These are phyloP conservation scores for Nicotiana otophora DNA, from an alignment of 257 asterid genomes.

Conservation along the genomic window DNA sequence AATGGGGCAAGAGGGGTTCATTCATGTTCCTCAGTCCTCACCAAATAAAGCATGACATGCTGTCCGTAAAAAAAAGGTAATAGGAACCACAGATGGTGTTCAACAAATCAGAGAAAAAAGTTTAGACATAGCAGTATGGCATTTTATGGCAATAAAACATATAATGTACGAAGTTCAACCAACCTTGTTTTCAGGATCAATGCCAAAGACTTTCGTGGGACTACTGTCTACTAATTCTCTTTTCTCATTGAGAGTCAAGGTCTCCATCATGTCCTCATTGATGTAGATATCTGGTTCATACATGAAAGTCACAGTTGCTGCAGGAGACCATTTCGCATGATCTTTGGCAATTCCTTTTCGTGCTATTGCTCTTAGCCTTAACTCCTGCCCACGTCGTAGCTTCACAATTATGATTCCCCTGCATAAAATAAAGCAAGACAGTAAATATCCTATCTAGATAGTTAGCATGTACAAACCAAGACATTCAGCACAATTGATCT, in stretches of 20 bases:
- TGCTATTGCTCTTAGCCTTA: conserved; percentile 88
- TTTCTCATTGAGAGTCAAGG: conserved; percentile 55
- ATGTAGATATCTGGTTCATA: conserved; percentile 88
- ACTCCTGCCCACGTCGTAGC: conserved; percentile 96
- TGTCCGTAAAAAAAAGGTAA: not conserved
- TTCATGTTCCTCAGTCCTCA: not conserved
- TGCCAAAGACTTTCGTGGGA: conserved; percentile 88
- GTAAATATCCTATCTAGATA: not conserved
- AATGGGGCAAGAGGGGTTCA: not conserved
- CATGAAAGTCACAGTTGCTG: conserved; percentile 98
- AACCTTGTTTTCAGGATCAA: conserved; percentile 62
- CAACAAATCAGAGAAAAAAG: not conserved
- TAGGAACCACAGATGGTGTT: not conserved
- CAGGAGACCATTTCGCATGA: conserved; percentile 99
- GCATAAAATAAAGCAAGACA: conserved; percentile 4
- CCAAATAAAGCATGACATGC: not conserved
- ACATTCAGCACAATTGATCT: not conserved
- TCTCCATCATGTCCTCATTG: conserved; percentile 89
- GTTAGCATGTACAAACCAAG: not conserved
- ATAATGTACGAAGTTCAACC: not conserved
- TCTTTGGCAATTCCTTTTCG: conserved; percentile 99
- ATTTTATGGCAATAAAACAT: not conserved
- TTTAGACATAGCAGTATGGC: not conserved
- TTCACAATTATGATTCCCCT: conserved; percentile 97
- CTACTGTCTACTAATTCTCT: conserved; percentile 76